These are phyloP conservation scores for Salix brachista DNA, from an alignment of 345 rosid genomes.

Conservation along the genomic window DNA sequence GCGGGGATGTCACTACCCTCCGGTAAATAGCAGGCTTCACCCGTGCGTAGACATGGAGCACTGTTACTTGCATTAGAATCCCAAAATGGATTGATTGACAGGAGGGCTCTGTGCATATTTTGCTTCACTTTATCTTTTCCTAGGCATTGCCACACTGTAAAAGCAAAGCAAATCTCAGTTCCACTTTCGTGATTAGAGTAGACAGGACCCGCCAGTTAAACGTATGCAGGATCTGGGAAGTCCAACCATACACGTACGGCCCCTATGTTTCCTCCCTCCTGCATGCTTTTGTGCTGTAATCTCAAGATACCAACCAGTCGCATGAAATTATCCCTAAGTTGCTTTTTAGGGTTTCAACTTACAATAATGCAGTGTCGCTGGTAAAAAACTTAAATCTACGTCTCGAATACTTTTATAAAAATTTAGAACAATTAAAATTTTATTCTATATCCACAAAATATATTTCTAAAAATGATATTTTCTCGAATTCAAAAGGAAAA, in stretches of 20 bases:
- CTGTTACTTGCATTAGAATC: background rate
- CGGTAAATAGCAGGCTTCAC: background rate
- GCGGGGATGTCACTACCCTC: background rate
- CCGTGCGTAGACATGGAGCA: constrained; percentile 10
- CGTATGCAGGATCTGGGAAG: background rate
- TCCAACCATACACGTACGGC: background rate
- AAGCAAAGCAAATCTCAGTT: constrained; percentile 20
- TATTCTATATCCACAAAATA: fast-evolving
- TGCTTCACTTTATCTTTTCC: constrained; percentile 20
- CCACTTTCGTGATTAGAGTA: constrained; percentile 1
- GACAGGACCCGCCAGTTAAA: background rate
- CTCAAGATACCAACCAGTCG: background rate
- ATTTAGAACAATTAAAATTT: fast-evolving
- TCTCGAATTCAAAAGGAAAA: too few relatives aligned
- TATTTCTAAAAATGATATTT: too few relatives aligned
- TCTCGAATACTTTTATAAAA: too few relatives aligned
- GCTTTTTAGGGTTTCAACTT: too few relatives aligned
- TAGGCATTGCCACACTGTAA: constrained; percentile 8
- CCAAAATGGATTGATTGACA: constrained; percentile 4
- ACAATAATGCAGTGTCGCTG: too few relatives aligned
- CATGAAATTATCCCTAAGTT: too few relatives aligned
- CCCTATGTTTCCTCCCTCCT: background rate
- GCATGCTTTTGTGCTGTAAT: background rate
- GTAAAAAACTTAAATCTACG: too few relatives aligned
- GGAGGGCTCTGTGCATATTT: constrained; percentile 13